Base-by-base conservation (phyloP, 148 eudicot genomes). In the Mesembryanthemum crystallinum region DNA sequence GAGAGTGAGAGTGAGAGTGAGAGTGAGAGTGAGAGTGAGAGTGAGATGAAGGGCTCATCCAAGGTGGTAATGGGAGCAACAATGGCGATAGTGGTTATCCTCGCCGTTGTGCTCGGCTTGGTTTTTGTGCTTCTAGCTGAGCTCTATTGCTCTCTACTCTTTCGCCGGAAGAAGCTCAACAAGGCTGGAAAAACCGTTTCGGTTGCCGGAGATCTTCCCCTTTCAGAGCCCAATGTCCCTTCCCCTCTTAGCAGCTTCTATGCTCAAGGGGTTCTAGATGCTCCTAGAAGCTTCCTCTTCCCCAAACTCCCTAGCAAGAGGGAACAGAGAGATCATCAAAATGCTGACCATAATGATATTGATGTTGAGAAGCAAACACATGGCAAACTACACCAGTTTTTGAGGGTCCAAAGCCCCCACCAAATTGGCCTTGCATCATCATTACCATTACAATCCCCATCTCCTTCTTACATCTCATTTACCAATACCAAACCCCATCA, bases 231-330 rank as follows among this genome's bases (percentile, higher is more conserved):
- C 75, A 63, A 20, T 76, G 65, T n/a, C 81, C 81, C 78, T 45
- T 73, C 84, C 14, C 84, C 88, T 77, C 88, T 85, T 4, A 75
- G 83, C 32, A 86, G 80, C 61, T 86, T 92, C 66, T 86, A 85
- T 25, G 80, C 88, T 1, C 91, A 88, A 43, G 97, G 97, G 20
- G 94, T 92, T 51, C 80, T 90, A 32, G 80, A 77, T 8, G 88
- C 90, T 71, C 91, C 97, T n/a, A 88, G 94, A 82, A 87, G 74
- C 83, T 72, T 84, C 76, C 85, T 92, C 67, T 89, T 86, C 84
- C 96, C 97, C 1, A 73, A 77, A 67, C 61, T 83, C 74, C 78
- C 87, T 14, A 71, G 75, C 74, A 73, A 51, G 68, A 73, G 83
- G 70, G 79, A 76, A 29, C 24, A 63, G 17, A 25, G 49, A 11